Base-by-base conservation (phyloP, 257 asterid species). In the Nicotiana knightiana region DNA sequence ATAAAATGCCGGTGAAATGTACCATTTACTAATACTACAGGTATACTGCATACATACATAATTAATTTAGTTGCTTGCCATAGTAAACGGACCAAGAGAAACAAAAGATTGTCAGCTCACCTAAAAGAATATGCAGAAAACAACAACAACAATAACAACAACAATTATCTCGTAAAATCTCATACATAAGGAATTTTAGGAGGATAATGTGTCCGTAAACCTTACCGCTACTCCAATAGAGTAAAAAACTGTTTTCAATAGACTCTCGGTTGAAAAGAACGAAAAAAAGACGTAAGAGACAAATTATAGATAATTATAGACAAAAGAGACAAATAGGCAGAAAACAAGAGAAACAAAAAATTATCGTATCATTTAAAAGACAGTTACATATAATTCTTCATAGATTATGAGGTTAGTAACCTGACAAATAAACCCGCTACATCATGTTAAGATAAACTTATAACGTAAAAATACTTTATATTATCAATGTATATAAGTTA, bases 1-100 rank as follows among this genome's bases (percentile, higher is more conserved):
- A 92, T 66, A 26, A 94, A 88, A 28, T 91, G 86, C 26, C 84
- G 82, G 85, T 89, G 57, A 70, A 94, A 92, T 11, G 94, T 91
- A 3, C 95, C 97, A 71, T 94, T 91, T 58, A 77, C 62, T 24
- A 77, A 62, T 4, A 75, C 87, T 32, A 57, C 7, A 12, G 68
- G 66, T 48, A 81, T 81, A 61, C 90, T 88, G 82, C 81, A 9
- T 6, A 53, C 1, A 33, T 6, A 53, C 4, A 33, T 17, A n/a
- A 9, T 8, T 1, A 32, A 46, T 15, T 76, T 16, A 15, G 35
- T 43, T 21, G 3, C 4, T 73, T 73, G 6, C 24, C 2, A 71
- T 24, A 6, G 0, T 24, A 24, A 71, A 71, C 12, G 61, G 4
- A 26, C 2, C 1, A 48, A 26, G 39, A 24, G 5, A 9, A 61